A percentile compares a stretch with the other conserved stretches of the same genome.
phyloP scores from a whole-genome alignment of 1,284 basidiomycete species.

The Irpex lacteus region DNA sequence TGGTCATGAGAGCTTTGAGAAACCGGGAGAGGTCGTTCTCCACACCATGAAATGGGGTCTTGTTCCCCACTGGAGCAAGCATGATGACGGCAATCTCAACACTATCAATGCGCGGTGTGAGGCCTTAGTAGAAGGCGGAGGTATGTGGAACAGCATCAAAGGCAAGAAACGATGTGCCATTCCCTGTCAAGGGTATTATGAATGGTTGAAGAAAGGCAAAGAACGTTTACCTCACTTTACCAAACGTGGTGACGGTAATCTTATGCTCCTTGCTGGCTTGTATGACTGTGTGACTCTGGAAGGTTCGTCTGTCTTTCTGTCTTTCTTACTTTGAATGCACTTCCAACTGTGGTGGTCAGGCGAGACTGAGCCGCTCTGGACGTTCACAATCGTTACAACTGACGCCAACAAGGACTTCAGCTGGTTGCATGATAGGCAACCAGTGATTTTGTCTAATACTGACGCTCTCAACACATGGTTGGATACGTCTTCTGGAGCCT shows the following conservation, averaged over 20 bases:
- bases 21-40: slow-evolving; percentile 35
- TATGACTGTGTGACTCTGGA: slow-evolving; percentile 76
- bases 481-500: slow-evolving; percentile 63
- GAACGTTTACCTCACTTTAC: slow-evolving; percentile 80
- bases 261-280: slow-evolving; percentile 88
- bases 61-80: slow-evolving; percentile 82
- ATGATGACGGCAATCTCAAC: slow-evolving; percentile 64
- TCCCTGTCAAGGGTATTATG: slow-evolving; percentile 87
- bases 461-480: slow-evolving; percentile 76
- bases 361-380: slow-evolving; percentile 62
- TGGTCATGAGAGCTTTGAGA: not conserved
- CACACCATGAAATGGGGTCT: slow-evolving; percentile 92
- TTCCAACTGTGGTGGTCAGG: slow-evolving; percentile 33
- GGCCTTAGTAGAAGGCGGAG: slow-evolving; percentile 68
- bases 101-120: slow-evolving; percentile 92
- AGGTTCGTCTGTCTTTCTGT: slow-evolving; percentile 34
- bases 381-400: slow-evolving; percentile 91
- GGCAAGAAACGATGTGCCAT: slow-evolving; percentile 79
- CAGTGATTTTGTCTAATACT: slow-evolving; percentile 73
- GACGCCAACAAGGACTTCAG: slow-evolving; percentile 61
- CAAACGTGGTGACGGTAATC: slow-evolving; percentile 59
- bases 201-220: slow-evolving; percentile 85
- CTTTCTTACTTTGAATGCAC: not conserved
- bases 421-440: slow-evolving; percentile 92
- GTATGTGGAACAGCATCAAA: slow-evolving; percentile 83